Evolutionary conservation across 2,329 filamentous ascomycete species (phyloP).

Genomic region (Penicillium sclerotiorum): DNA sequence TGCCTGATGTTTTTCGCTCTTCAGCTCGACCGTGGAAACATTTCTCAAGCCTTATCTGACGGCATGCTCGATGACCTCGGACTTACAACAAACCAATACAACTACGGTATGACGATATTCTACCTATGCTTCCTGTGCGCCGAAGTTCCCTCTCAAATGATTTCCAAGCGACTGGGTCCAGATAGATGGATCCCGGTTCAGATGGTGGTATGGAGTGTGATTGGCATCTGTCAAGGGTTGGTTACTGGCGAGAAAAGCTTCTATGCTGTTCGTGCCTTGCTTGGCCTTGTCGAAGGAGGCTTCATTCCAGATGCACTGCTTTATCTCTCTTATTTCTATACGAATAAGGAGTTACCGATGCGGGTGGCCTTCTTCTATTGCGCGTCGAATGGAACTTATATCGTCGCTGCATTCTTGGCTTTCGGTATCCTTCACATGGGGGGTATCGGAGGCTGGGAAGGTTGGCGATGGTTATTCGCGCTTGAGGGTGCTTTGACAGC

Average conservation of each 20-base stretch:
- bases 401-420: conserved; percentile 47
- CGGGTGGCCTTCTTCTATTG: conserved; percentile 30
- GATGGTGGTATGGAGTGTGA: conserved; percentile 54
- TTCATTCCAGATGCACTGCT: conserved; percentile 51
- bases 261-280: conserved; percentile 42
- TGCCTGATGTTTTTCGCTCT: conserved; percentile 63
- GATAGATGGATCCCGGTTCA: conserved; percentile 59
- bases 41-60: conserved; percentile 60
- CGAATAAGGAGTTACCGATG: conserved; percentile 63
- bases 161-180: conserved; percentile 57
- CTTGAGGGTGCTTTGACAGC: conserved; percentile 42
- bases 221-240: conserved; percentile 49
- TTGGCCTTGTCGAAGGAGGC: conserved; percentile 50
- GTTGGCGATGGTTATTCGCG: conserved; percentile 41
- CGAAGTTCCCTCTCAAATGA: conserved; percentile 60
- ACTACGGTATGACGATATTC: conserved; percentile 53
- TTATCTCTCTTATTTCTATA: conserved; percentile 55
- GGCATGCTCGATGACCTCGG: conserved; percentile 52
- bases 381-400: conserved; percentile 43
- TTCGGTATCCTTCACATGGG: conserved; percentile 43
- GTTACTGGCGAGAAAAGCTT: conserved; percentile 45
- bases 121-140: conserved; percentile 55
- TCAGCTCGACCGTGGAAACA: conserved; percentile 62
- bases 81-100: conserved; percentile 31
- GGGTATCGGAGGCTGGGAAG: conserved; percentile 32